phyloP scores from a whole-genome alignment of 805 yeast genomes.

The Ogataea glucozyma region DNA sequence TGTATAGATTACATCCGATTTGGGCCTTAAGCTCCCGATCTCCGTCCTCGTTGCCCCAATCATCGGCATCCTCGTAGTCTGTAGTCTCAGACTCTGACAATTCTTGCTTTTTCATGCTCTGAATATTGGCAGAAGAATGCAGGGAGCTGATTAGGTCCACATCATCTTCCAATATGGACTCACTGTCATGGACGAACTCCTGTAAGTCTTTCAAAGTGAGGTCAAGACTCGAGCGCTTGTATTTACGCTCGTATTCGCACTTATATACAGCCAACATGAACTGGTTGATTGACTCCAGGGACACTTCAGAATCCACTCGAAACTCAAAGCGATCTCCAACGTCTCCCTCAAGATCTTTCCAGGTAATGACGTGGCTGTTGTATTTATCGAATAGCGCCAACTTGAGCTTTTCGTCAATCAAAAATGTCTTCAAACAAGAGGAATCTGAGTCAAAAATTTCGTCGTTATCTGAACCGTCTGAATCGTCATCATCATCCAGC shows the following conservation, averaged over 20 bases:
- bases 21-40: constrained; percentile 24
- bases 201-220: constrained; percentile 50
- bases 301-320: constrained; percentile 62
- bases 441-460: constrained; percentile 35
- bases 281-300: constrained; percentile 53
- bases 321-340: constrained; percentile 82
- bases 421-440: constrained; percentile 70
- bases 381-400: constrained; percentile 53
- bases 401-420: constrained; percentile 60
- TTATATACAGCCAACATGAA: constrained; percentile 63
- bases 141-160: constrained; percentile 22
- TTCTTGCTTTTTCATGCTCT: neutral
- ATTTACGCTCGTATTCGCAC: constrained; percentile 78
- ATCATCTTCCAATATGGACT: constrained; percentile 25
- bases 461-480: constrained; percentile 42
- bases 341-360: constrained; percentile 88
- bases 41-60: constrained; percentile 26
- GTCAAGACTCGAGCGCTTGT: constrained; percentile 50
- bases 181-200: constrained; percentile 52
- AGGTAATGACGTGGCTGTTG: constrained; percentile 59
- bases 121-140: constrained; percentile 21
- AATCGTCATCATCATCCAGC: constrained; percentile 44
- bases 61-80: constrained; percentile 34
- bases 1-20: constrained; percentile 42
- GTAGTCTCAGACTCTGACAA: constrained; percentile 26